phyloP scores from a whole-genome alignment of 768 basidiomycete species.

The Mycena belliarum region DNA sequence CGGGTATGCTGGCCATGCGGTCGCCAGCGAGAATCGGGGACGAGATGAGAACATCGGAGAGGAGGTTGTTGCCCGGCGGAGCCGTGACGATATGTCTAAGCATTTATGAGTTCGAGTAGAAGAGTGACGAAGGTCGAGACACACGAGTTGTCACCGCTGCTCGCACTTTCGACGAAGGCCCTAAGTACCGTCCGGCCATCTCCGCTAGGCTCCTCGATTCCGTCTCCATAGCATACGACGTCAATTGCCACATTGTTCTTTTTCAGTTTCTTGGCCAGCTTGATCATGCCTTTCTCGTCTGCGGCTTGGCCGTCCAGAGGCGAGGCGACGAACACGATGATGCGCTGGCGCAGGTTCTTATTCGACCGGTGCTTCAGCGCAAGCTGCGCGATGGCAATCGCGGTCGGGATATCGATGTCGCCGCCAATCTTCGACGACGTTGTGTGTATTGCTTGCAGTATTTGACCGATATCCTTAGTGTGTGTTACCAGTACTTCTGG shows the following conservation, averaged over 20 bases:
- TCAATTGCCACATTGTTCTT: slow-evolving; percentile 99
- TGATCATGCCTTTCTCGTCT: slow-evolving; percentile 79
- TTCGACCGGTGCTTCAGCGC: slow-evolving; percentile 97
- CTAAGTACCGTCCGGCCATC: slow-evolving; percentile 67
- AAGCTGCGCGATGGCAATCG: slow-evolving; percentile 91
- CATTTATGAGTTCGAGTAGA: not conserved
- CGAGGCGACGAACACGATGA: slow-evolving; percentile 91
- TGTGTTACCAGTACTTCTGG: slow-evolving; percentile 97
- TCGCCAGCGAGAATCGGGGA: slow-evolving; percentile 85
- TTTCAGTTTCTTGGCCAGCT: slow-evolving; percentile 95
- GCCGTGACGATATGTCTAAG: slow-evolving; percentile 79
- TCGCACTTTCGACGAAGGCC: slow-evolving; percentile 81
- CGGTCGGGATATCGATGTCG: slow-evolving; percentile 82
- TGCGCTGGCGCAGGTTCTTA: slow-evolving; percentile 95
- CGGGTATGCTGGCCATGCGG: slow-evolving; percentile 66
- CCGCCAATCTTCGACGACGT: slow-evolving; percentile 77
- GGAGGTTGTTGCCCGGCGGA: slow-evolving; percentile 73
- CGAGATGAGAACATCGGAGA: slow-evolving; percentile 80
- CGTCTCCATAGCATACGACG: slow-evolving; percentile 88
- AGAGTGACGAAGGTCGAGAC: slow-evolving; percentile 28
- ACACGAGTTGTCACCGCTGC: slow-evolving; percentile 84
- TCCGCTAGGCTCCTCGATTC: slow-evolving; percentile 66
- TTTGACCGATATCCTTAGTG: slow-evolving; percentile 92
- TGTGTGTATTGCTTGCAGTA: slow-evolving; percentile 76
- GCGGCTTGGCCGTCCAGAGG: slow-evolving; percentile 73